Base-by-base conservation (phyloP, 768 basidiomycete species). In the Xerocomellus dryophilus region DNA sequence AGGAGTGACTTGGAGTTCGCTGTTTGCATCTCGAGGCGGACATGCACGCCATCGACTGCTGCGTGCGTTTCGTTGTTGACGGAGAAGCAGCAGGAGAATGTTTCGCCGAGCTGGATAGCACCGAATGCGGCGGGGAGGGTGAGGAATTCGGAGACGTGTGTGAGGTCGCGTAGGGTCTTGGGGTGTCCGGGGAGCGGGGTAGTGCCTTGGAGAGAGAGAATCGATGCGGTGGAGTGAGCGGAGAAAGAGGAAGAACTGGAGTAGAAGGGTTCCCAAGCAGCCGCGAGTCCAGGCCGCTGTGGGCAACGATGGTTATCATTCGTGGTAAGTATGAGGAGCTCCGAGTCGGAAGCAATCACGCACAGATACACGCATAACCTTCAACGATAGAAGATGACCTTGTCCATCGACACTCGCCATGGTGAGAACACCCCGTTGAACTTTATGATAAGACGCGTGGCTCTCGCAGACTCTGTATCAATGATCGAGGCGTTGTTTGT, bases 301-400 rank as follows among this genome's bases (percentile, higher is more conserved):
- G n/a, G n/a, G n/a, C n/a, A n/a, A n/a, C n/a, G n/a, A 50, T 45
- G 42, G 20, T 41, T 44, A 53, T 49, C 50, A 41, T 51, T 53
- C 36, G 27, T 38, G 40, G 42, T 50, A 40, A 41, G 43, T 38
- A 29, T 29, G 8, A 32, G 34, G 9, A 56, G 42, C 20, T 25
- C 17, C 35, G 11, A 29, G 14, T 46, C 10, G 32, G 18, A 56
- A 57, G 11, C 12, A 34, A 56, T 8, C 38, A 84, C 89, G 71
- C 73, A 93, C 90, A 68, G 90, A 92, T 54, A 90, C 81, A 50
- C 90, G 81, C 87, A 93, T 93, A 53, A 92, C 90, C 70, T 93
- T 93, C 61, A 93, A 75, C 4, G 90, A 86, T 39, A 93, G 67
- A 35, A 85, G 73, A 68, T 91, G 88, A 1, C 78, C 74, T 51